Percentiles rank a stretch among this genome's conserved stretches.
These are phyloP conservation scores for Pythium coloratum DNA, from an alignment of 352 stramenopile genomes.

Conservation along the genomic window DNA sequence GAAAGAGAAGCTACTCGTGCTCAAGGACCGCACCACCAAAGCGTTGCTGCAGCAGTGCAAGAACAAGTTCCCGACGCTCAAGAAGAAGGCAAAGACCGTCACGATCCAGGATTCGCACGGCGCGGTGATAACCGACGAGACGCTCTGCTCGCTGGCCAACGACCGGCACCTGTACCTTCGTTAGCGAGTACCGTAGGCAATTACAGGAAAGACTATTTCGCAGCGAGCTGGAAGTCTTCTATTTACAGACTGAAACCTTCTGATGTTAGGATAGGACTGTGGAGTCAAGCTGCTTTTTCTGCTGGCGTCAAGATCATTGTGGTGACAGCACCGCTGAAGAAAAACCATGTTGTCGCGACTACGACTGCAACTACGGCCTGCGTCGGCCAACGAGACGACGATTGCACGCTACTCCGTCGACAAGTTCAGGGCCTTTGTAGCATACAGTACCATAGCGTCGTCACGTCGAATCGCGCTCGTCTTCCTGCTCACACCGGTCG, in stretches of 20 bases:
- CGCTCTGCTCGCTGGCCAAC: conserved; percentile 27
- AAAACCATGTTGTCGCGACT: no score
- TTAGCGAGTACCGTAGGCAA: conserved; percentile 11
- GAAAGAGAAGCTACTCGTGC: conserved; percentile 40
- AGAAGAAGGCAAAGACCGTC: conserved; percentile 27
- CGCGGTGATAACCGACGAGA: conserved; percentile 23
- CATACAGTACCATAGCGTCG: not conserved
- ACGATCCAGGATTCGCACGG: conserved; percentile 38
- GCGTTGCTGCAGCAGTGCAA: conserved; percentile 35
- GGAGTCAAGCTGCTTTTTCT: no score
- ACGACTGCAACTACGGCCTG: no score
- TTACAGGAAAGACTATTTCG: no score
- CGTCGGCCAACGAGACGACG: no score
- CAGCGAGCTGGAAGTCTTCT: no score
- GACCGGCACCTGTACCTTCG: conserved; percentile 41
- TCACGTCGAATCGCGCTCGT: not conserved
- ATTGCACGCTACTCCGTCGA: not conserved
- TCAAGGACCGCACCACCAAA: conserved; percentile 36
- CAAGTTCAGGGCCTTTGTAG: not conserved
- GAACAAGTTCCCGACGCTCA: conserved; percentile 39
- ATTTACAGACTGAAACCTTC: no score
- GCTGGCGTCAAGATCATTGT: no score
- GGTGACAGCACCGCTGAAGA: no score
- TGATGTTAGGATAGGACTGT: no score
- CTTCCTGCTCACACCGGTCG: not conserved